Percentiles rank a stretch among this genome's conserved stretches.
Evolutionary conservation across 495 filamentous ascomycete genomes (phyloP).

Genomic region (Wilcoxina mikolae): DNA sequence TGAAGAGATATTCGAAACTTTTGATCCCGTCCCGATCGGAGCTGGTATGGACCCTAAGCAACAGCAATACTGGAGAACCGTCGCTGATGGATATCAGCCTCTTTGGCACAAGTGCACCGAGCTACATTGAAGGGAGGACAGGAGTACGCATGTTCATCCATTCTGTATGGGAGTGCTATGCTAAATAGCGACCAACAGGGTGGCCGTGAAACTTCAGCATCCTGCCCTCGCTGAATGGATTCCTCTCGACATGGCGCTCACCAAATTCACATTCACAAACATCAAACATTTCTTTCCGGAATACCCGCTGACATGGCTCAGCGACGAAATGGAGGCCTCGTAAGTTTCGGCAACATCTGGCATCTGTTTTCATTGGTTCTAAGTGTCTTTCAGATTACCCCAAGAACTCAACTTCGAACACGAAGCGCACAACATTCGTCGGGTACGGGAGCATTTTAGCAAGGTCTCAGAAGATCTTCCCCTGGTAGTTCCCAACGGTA

Average conservation of each 20-base stretch:
- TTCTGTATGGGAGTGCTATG: neutral
- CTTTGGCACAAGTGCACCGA: conserved; percentile 84
- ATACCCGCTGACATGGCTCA: conserved; percentile 93
- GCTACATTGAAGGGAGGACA: conserved; percentile 73
- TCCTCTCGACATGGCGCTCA: conserved; percentile 73
- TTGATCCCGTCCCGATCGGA: conserved; percentile 65
- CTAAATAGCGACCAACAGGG: conserved; percentile 29
- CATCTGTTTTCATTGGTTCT: neutral
- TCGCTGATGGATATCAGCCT: no score
- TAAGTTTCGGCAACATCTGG: conserved; percentile 6
- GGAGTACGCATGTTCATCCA: conserved; percentile 31
- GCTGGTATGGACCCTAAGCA: conserved; percentile 33
- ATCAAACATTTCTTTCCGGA: conserved; percentile 90
- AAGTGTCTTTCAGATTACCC: conserved; percentile 39
- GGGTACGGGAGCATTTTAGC: conserved; percentile 64
- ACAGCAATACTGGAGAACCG: neutral
- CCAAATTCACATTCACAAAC: conserved; percentile 72
- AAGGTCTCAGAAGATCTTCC: conserved; percentile 41
- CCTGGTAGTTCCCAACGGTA: conserved; percentile 67
- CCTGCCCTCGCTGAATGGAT: conserved; percentile 83
- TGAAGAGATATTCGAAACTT: conserved; percentile 68
- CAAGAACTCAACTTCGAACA: conserved; percentile 79
- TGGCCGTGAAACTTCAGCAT: conserved; percentile 98
- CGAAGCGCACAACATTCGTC: conserved; percentile 74
- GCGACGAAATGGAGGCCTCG: conserved; percentile 80